Conservation (phyloP, 176 grass and related monocot species). For the Pontederia paniculata region DNA sequence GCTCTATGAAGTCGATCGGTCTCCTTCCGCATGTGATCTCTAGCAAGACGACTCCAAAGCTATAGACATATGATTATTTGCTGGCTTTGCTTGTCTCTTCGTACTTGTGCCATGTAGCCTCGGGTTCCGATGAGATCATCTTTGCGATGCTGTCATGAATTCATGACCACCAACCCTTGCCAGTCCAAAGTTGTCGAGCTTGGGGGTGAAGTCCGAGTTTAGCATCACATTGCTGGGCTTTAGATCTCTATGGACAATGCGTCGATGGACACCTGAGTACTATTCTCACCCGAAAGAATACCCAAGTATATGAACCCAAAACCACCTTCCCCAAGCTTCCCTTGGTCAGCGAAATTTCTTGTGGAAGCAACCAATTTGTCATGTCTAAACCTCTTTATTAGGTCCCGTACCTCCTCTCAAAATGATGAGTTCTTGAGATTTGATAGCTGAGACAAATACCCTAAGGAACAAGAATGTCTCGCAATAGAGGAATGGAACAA, state of each 20-base stretch:
- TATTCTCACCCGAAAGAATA: conserved; percentile 10
- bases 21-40: conserved; percentile 41
- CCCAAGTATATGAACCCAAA: conserved; percentile 42
- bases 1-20: not conserved
- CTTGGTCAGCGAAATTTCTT: conserved; percentile 30
- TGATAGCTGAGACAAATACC: too few species aligned
- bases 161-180: conserved; percentile 46
- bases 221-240: conserved; percentile 73
- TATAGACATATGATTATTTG: conserved; percentile 53
- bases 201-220: conserved; percentile 39
- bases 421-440: too few species aligned
- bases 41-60: conserved; percentile 39
- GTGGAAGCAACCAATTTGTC: conserved; percentile 28
- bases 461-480: too few species aligned
- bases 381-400: conserved; percentile 37
- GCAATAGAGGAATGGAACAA: too few species aligned
- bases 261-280: conserved; percentile 36
- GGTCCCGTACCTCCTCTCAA: conserved; percentile 41
- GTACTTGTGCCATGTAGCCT: conserved; percentile 50
- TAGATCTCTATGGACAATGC: conserved; percentile 42
- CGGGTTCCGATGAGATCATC: conserved; percentile 45
- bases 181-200: conserved; percentile 57
- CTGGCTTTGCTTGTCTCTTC: conserved; percentile 41
- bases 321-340: conserved; percentile 58
- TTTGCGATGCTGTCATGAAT: conserved; percentile 36